Evolutionary conservation across 768 basidiomycete species (phyloP).

Genomic region (Rubroboletus satanas): DNA sequence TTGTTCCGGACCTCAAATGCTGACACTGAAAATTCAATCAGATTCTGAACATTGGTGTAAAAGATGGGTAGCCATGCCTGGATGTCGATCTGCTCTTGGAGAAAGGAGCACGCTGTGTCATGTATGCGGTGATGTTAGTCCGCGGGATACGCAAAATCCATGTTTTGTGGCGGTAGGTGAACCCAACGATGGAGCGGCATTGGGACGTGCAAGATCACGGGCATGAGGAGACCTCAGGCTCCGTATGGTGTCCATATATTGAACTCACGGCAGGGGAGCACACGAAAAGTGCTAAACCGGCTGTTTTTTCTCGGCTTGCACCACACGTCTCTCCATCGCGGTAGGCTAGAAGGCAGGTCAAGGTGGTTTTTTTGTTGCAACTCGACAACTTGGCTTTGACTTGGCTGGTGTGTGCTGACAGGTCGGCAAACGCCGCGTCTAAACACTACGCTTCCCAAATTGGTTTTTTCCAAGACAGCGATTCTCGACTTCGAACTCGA

Average conservation of each 20-base stretch:
- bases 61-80: not conserved
- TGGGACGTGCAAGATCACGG: not conserved
- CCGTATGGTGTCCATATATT: not conserved
- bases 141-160: not conserved
- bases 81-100: not conserved
- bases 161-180: not conserved
- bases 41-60: not conserved
- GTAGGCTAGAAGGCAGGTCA: not conserved
- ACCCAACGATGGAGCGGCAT: not conserved
- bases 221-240: not conserved
- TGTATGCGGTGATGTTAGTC: not conserved
- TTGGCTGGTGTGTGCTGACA: not conserved
- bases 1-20: not conserved
- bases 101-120: not conserved
- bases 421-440: constrained; percentile 5
- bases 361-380: not conserved
- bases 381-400: not conserved
- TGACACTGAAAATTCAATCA: not conserved
- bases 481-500: not conserved
- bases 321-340: not conserved
- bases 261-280: not conserved
- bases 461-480: not conserved
- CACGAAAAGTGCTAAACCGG: not conserved
- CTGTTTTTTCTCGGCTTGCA: not conserved
- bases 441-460: constrained; percentile 1